Percentiles rank a stretch among this genome's conserved stretches.
Conservation (phyloP, 202 grass and related monocot genomes). For the Brachypodium distachyon region DNA sequence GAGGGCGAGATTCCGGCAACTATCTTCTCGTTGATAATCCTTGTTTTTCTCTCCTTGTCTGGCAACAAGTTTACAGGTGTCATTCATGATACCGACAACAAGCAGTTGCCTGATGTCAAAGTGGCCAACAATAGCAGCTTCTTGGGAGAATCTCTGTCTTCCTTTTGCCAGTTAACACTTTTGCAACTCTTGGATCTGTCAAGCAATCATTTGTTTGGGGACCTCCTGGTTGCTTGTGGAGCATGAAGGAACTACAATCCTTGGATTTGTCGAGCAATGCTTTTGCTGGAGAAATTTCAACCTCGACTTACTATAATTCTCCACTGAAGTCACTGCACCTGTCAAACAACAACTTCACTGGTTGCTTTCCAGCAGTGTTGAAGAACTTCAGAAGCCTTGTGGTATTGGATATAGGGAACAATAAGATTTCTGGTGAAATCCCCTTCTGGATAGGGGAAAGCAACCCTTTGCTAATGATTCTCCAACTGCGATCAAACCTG, state of each 20-base stretch:
- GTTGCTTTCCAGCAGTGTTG: neutral
- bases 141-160: neutral
- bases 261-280: neutral
- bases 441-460: conserved; percentile 37
- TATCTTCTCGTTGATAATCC: neutral
- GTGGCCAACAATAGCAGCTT: neutral
- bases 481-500: conserved; percentile 28
- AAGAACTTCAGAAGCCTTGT: conserved; percentile 7
- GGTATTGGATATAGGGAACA: conserved; percentile 28
- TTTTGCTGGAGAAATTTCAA: neutral
- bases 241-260: neutral
- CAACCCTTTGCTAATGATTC: conserved; percentile 4
- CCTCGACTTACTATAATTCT: neutral
- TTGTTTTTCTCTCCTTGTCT: neutral
- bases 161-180: neutral
- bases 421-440: conserved; percentile 20
- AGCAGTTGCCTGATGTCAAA: neutral
- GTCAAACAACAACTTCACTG: conserved; percentile 15
- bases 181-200: neutral
- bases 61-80: neutral
- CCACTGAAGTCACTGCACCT: neutral
- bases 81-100: neutral
- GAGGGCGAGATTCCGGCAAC: neutral
- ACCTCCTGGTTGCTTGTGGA: neutral
- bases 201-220: neutral